phyloP scores from a whole-genome alignment of 2,329 filamentous ascomycete genomes.

The Pseudogymnoascus sp. region DNA sequence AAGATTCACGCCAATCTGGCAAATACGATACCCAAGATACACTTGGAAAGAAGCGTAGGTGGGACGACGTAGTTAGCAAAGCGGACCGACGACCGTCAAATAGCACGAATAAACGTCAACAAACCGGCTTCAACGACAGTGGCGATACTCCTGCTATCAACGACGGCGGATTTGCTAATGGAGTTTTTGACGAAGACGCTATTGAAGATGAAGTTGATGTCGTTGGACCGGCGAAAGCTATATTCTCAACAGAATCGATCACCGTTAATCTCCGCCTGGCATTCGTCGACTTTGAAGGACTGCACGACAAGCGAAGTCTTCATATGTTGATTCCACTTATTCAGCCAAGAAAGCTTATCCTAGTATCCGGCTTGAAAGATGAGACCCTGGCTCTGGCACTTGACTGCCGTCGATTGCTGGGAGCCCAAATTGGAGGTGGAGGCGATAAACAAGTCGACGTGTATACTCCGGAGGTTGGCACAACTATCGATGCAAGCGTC shows the following conservation, averaged over 20 bases:
- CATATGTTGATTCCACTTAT: conserved; percentile 94
- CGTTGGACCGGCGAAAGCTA: conserved; percentile 67
- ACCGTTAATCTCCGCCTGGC: conserved; percentile 68
- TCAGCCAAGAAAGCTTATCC: conserved; percentile 84
- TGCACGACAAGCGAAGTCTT: conserved; percentile 88
- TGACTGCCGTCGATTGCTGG: conserved; percentile 66
- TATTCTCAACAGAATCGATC: conserved; percentile 57
- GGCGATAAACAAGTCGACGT: conserved; percentile 55
- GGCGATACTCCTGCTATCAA: conserved; percentile 31
- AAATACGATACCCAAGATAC: conserved; percentile 49
- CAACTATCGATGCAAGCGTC: conserved; percentile 78
- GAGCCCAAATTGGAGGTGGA: conserved; percentile 36
- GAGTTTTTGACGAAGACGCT: conserved; percentile 47
- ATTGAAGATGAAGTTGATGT: conserved; percentile 50
- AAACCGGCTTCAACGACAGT: conserved; percentile 33
- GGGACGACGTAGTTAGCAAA: conserved; percentile 61
- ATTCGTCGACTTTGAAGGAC: conserved; percentile 83
- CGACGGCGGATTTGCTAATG: conserved; percentile 42
- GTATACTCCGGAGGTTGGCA: conserved; percentile 71
- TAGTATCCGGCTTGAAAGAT: conserved; percentile 71
- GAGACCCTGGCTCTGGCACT: conserved; percentile 74
- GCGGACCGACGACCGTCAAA: conserved; percentile 34
- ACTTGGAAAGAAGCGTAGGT: conserved; percentile 88
- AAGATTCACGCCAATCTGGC: conserved; percentile 48
- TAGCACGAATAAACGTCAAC: conserved; percentile 54